Conservation (phyloP, 2,329 filamentous ascomycete genomes). For the Cladosporium phlei region DNA sequence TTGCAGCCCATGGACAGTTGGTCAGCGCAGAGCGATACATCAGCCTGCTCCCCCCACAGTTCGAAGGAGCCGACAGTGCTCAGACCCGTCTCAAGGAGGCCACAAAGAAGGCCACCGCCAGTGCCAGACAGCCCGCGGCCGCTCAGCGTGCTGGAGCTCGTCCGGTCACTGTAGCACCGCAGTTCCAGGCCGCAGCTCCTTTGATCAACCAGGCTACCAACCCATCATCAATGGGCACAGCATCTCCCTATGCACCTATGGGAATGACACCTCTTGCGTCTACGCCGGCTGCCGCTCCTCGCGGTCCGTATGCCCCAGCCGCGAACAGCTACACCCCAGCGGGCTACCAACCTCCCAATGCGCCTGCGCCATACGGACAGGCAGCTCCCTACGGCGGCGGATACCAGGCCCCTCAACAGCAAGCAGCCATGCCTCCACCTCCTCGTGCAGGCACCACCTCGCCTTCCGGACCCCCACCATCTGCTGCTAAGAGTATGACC, state of each 20-base stretch:
- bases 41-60: constrained; percentile 74
- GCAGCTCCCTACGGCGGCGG: constrained; percentile 39
- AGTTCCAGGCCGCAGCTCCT: constrained; percentile 38
- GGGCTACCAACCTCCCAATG: constrained; percentile 43
- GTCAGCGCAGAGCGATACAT: constrained; percentile 86
- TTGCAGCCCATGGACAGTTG: constrained; percentile 83
- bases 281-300: constrained; percentile 30
- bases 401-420: constrained; percentile 41
- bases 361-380: constrained; percentile 29
- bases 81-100: constrained; percentile 80
- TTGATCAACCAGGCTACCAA: constrained; percentile 31
- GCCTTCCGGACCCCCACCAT: constrained; percentile 59
- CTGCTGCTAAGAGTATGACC: constrained; percentile 65
- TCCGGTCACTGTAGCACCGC: constrained; percentile 13
- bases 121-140: constrained; percentile 36
- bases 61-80: constrained; percentile 81
- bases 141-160: constrained; percentile 10
- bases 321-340: constrained; percentile 29
- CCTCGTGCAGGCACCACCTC: constrained; percentile 66
- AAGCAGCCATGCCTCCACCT: constrained; percentile 50
- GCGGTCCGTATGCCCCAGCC: constrained; percentile 50
- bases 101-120: constrained; percentile 50
- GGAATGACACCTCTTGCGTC: constrained; percentile 37
- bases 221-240: constrained; percentile 16
- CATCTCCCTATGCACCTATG: constrained; percentile 6